Evolutionary conservation across 495 filamentous ascomycete genomes (phyloP).

Genomic region (Polyplosphaeria fusca): DNA sequence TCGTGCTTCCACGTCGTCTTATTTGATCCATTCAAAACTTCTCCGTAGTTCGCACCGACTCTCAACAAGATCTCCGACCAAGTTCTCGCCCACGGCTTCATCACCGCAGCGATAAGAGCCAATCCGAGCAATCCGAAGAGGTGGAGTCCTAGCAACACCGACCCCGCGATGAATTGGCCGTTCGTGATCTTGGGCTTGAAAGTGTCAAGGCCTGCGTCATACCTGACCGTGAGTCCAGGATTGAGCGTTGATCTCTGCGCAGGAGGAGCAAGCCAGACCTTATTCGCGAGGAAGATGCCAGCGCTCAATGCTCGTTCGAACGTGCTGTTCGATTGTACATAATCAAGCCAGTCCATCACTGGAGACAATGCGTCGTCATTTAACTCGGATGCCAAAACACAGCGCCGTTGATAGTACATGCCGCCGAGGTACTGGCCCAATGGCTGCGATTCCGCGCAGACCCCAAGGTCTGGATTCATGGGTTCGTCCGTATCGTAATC

Average conservation of each 20-base stretch:
- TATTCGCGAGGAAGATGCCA: conserved; percentile 6
- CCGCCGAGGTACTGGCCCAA: neutral
- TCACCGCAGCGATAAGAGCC: neutral
- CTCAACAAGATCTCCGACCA: conserved; percentile 5
- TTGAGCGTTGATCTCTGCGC: neutral
- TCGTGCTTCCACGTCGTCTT: neutral
- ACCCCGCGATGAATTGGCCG: neutral
- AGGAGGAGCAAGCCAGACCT: neutral
- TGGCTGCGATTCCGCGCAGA: neutral
- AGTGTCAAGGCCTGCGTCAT: neutral
- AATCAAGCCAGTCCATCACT: neutral
- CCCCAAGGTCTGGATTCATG: neutral
- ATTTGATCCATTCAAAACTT: neutral
- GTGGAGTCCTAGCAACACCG: conserved; percentile 4
- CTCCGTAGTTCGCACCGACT: neutral
- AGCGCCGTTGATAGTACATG: neutral
- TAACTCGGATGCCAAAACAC: neutral
- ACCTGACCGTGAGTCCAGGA: neutral
- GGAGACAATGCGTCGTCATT: neutral
- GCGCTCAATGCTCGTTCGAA: neutral
- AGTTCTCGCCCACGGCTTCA: neutral
- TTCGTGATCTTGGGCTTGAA: conserved; percentile 1
- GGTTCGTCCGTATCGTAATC: too few relatives aligned
- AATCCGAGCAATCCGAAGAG: neutral
- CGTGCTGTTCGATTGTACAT: too few relatives aligned